Conservation (phyloP, 495 filamentous ascomycete species). For the Podospora comata region DNA sequence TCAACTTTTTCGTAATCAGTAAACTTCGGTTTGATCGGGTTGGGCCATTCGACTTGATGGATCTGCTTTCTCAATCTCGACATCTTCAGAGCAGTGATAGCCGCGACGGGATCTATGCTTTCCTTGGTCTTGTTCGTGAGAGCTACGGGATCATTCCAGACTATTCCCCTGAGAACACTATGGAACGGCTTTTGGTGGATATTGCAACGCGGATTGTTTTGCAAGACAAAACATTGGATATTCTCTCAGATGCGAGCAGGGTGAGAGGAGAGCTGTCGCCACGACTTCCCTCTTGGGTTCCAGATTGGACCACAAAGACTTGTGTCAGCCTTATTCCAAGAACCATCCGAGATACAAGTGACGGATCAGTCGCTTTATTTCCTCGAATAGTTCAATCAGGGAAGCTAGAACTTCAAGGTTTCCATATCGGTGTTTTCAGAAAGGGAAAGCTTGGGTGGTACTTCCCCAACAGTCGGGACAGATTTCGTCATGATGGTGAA, state of each 20-base stretch:
- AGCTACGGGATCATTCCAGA: conserved; percentile 15
- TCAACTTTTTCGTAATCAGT: conserved; percentile 11
- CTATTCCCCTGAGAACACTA: background rate
- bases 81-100: background rate
- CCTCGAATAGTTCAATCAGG: background rate
- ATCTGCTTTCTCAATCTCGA: conserved; percentile 10
- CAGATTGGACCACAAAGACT: background rate
- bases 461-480: background rate
- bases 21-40: conserved; percentile 13
- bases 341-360: background rate
- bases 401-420: background rate
- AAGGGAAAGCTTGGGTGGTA: background rate
- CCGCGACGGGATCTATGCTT: conserved; percentile 14
- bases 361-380: background rate
- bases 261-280: conserved; percentile 1
- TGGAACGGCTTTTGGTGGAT: background rate
- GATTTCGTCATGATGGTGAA: background rate
- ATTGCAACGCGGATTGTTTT: background rate
- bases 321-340: background rate
- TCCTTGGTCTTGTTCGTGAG: conserved; percentile 9
- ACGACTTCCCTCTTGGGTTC: background rate
- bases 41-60: conserved; percentile 9
- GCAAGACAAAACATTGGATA: background rate
- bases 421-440: background rate
- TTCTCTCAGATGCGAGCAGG: conserved; percentile 9